A percentile compares a stretch with the other conserved stretches of the same genome.
phyloP scores from a whole-genome alignment of 352 stramenopile species.

The Pythium sp. region DNA sequence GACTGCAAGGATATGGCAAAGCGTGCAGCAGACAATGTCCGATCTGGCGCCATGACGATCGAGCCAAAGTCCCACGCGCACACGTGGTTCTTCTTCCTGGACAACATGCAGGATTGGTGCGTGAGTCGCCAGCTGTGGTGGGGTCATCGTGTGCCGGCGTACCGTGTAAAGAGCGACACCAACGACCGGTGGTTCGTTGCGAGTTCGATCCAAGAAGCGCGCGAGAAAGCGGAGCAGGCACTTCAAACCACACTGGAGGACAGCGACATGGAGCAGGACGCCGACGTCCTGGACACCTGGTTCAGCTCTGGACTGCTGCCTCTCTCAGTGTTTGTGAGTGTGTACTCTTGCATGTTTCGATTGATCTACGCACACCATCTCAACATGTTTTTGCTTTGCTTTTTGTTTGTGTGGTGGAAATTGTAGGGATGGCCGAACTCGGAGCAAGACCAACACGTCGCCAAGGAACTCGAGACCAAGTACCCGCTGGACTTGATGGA shows the following conservation, averaged over 20 bases:
- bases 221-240: slow-evolving; percentile 79
- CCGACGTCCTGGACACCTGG: slow-evolving; percentile 99
- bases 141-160: slow-evolving; percentile 99
- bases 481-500: slow-evolving; percentile 82
- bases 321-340: slow-evolving; percentile 63
- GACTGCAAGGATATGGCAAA: slow-evolving; percentile 93
- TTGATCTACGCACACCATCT: too few relatives aligned
- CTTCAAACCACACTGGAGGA: slow-evolving; percentile 72
- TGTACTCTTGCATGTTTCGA: neutral
- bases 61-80: slow-evolving; percentile 90
- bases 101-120: slow-evolving; percentile 99
- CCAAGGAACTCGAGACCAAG: slow-evolving; percentile 27
- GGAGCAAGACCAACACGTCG: slow-evolving; percentile 36
- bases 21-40: slow-evolving; percentile 92
- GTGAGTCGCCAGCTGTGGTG: slow-evolving; percentile 99
- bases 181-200: slow-evolving; percentile 95
- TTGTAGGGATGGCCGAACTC: slow-evolving; percentile 92
- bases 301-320: slow-evolving; percentile 98
- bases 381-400: slow-evolving; percentile 8
- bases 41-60: slow-evolving; percentile 93
- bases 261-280: slow-evolving; percentile 93
- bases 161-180: slow-evolving; percentile 66
- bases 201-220: slow-evolving; percentile 88
- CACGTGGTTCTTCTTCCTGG: slow-evolving; percentile 98
- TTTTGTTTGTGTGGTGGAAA: slow-evolving; percentile 37